Percentiles rank a stretch among this genome's conserved stretches.
phyloP scores from a whole-genome alignment of 2,329 filamentous ascomycete species.

The Blastomyces percursus region DNA sequence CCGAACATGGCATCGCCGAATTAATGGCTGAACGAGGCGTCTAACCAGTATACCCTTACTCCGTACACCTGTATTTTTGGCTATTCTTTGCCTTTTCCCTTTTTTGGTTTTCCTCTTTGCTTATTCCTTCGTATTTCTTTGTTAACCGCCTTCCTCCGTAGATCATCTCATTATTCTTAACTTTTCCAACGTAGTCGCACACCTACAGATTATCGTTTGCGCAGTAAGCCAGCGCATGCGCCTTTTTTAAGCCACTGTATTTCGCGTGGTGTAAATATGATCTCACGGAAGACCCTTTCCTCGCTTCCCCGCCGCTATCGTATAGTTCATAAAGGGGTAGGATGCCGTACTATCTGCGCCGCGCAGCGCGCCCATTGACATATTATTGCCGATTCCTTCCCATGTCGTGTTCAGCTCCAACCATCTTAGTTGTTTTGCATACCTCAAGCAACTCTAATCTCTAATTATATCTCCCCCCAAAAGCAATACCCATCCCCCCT shows the following conservation, averaged over 20 bases:
- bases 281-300: background rate
- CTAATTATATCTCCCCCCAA: background rate
- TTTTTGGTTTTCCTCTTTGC: background rate
- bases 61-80: background rate
- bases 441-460: background rate
- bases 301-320: background rate
- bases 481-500: background rate
- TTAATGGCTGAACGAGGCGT: slow-evolving; percentile 60
- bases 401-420: too few relatives aligned
- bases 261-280: background rate
- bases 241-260: background rate
- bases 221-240: background rate
- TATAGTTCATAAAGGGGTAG: background rate
- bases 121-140: slow-evolving; percentile 5
- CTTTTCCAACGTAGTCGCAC: background rate
- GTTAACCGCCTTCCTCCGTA: background rate
- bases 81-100: background rate
- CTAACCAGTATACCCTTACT: background rate
- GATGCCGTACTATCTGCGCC: background rate
- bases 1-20: slow-evolving; percentile 58
- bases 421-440: background rate
- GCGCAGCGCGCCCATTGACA: background rate
- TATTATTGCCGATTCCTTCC: background rate
- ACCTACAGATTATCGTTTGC: background rate
- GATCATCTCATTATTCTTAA: slow-evolving; percentile 6